These are phyloP conservation scores for Sphagnum contortum DNA, from an alignment of 225 moss, liverwort and hornwort genomes.

Conservation along the genomic window DNA sequence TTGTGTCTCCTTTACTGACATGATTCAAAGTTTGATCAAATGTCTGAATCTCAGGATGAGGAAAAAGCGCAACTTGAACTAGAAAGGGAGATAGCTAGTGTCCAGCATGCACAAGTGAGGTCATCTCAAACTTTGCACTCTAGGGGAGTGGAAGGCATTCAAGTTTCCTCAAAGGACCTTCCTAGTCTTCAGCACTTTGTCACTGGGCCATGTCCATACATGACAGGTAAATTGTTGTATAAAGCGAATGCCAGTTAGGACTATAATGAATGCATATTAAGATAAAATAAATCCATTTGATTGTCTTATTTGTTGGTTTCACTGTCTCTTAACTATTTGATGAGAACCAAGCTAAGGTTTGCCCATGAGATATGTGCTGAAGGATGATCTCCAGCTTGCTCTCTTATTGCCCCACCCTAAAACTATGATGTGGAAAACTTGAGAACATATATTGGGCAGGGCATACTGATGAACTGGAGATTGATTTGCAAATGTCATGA, in stretches of 20 bases:
- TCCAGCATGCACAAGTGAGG: conserved; percentile 25
- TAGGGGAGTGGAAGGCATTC: conserved; percentile 10
- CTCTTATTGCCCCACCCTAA: too few relatives aligned
- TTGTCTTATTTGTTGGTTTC: too few relatives aligned
- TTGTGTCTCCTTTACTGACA: too few relatives aligned
- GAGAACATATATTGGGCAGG: too few relatives aligned
- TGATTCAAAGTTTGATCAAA: too few relatives aligned
- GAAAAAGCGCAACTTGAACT: conserved; percentile 39
- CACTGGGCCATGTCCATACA: conserved; percentile 18
- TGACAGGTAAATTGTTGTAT: conserved; percentile 12
- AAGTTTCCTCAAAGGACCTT: conserved; percentile 12
- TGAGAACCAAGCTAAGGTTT: too few relatives aligned
- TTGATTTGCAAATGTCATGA: neutral
- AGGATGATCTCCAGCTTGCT: too few relatives aligned
- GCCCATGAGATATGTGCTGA: too few relatives aligned
- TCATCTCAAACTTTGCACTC: conserved; percentile 18
- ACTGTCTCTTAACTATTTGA: too few relatives aligned
- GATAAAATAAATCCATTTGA: neutral
- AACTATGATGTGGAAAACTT: too few relatives aligned
- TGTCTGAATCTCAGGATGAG: conserved; percentile 13
- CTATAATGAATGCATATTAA: neutral
- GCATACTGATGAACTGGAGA: neutral
- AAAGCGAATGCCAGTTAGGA: neutral
- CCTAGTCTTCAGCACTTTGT: conserved; percentile 27
- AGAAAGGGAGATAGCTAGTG: conserved; percentile 34